Conservation (phyloP, 1,139 yeast genomes). For the Sugiyamaella paludigena region DNA sequence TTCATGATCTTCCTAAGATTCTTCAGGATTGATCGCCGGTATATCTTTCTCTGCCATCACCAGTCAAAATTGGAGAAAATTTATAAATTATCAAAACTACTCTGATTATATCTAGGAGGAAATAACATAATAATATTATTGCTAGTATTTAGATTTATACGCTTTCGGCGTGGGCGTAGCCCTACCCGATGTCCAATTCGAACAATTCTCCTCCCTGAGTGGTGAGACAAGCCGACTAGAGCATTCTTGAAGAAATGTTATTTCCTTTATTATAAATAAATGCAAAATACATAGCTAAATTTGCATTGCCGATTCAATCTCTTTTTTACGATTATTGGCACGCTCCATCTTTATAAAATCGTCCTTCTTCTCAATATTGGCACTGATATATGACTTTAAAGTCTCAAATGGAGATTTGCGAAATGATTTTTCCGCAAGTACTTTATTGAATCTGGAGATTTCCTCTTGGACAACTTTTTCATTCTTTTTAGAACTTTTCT, state of each 20-base stretch:
- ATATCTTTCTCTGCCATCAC: too few relatives aligned
- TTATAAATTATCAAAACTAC: too few relatives aligned
- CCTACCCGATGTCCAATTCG: too few relatives aligned
- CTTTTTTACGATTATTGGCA: constrained; percentile 3
- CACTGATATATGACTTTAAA: constrained; percentile 24
- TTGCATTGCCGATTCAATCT: background rate
- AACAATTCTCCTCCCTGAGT: too few relatives aligned
- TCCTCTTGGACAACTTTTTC: constrained; percentile 35
- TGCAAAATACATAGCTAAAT: background rate
- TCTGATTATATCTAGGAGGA: too few relatives aligned
- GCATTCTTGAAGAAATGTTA: too few relatives aligned
- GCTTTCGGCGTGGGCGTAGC: too few relatives aligned
- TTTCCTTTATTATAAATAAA: background rate
- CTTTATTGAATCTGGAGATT: constrained; percentile 31
- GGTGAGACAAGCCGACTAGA: too few relatives aligned
- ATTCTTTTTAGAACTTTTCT: constrained; percentile 31
- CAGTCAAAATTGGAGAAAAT: too few relatives aligned
- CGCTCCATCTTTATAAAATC: constrained; percentile 22
- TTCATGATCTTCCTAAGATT: constrained; percentile 35
- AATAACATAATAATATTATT: too few relatives aligned
- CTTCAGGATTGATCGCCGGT: constrained; percentile 21
- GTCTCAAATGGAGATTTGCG: constrained; percentile 32
- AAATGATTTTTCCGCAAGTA: constrained; percentile 25
- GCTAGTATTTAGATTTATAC: background rate
- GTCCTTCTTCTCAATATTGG: constrained; percentile 25